Evolutionary conservation across 78 protist genomes (phyloP).

Genomic region (Dictyostelium firmibasis): DNA sequence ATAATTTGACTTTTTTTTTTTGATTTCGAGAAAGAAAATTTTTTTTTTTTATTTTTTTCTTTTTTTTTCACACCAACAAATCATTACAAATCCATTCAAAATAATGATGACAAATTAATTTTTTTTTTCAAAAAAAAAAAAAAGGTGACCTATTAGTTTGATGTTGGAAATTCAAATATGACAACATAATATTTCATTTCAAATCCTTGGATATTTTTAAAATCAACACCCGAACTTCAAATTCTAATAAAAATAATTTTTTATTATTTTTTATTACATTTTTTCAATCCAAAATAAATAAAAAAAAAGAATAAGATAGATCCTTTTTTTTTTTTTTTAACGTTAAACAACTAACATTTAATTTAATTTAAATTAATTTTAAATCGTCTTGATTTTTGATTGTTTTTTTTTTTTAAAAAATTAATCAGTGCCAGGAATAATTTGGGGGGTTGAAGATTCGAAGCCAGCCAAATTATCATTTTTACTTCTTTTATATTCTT

Average conservation of each 20-base stretch:
- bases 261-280: neutral
- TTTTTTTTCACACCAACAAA: too few species aligned
- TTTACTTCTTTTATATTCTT: constrained; percentile 48
- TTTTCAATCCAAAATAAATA: neutral
- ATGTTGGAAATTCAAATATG: too few species aligned
- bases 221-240: too few species aligned
- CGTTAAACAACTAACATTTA: neutral
- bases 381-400: neutral
- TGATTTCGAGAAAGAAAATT: neutral
- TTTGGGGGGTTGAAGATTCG: neutral
- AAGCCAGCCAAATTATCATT: constrained; percentile 26
- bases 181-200: too few species aligned
- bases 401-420: neutral
- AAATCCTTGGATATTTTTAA: too few species aligned
- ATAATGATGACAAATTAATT: too few species aligned
- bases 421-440: neutral
- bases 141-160: too few species aligned
- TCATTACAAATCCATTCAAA: too few species aligned
- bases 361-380: neutral
- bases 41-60: neutral
- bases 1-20: neutral
- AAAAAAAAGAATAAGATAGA: neutral
- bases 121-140: too few species aligned
- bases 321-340: neutral
- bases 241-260: neutral